phyloP scores from a whole-genome alignment of 2,329 filamentous ascomycete species.

The Orbilia javanica region DNA sequence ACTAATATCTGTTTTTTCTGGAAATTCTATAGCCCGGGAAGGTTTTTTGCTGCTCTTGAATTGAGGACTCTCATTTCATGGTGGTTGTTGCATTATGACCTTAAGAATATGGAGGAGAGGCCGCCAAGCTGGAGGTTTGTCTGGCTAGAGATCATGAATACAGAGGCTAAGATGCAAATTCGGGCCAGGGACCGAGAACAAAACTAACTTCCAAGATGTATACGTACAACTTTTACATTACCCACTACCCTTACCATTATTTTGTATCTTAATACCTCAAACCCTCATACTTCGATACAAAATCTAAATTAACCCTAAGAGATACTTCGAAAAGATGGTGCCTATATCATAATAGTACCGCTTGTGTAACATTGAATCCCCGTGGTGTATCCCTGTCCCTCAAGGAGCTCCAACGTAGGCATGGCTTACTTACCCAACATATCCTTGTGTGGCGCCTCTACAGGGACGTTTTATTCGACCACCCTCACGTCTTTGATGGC shows the following conservation, averaged over 20 bases:
- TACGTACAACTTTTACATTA: not conserved
- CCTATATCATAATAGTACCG: not conserved
- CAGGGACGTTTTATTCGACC: conserved; percentile 47
- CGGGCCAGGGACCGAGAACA: conserved; percentile 2
- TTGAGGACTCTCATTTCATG: conserved; percentile 47
- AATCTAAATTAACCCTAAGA: too few species aligned
- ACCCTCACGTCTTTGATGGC: conserved; percentile 63
- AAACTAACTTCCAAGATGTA: not conserved
- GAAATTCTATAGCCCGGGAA: conserved; percentile 32
- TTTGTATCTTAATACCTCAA: not conserved
- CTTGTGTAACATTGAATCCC: conserved; percentile 2
- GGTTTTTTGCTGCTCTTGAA: conserved; percentile 53
- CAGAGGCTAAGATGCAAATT: conserved; percentile 48
- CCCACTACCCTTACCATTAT: not conserved
- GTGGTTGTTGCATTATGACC: conserved; percentile 49
- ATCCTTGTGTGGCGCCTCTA: conserved; percentile 17
- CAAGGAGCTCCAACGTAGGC: conserved; percentile 17
- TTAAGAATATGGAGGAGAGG: conserved; percentile 38
- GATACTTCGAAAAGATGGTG: not conserved
- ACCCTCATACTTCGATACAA: not conserved
- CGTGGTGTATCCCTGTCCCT: not conserved
- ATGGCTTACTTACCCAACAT: conserved; percentile 38
- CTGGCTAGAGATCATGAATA: conserved; percentile 47
- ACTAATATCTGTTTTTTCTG: conserved; percentile 2
- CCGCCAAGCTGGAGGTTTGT: conserved; percentile 37